Base-by-base conservation (phyloP, 306 rosid species). In the Calophaca sinica region DNA sequence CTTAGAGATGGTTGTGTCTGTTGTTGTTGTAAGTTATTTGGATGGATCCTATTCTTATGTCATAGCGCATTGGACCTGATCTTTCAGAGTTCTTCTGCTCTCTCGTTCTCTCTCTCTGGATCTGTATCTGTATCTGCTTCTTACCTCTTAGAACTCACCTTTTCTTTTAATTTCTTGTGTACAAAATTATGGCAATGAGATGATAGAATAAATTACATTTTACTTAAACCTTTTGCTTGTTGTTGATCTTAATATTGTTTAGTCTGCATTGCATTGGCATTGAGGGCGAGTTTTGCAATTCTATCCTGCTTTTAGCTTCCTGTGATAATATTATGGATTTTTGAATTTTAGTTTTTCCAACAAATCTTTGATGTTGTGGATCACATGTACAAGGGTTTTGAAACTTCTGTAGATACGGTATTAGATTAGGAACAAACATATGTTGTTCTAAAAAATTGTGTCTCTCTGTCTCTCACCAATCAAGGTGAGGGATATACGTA, bases 21-120 rank as follows among this genome's bases (percentile, higher is more conserved):
- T 10, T 53, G 31, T 53, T 79, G 78, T 85, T 83, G 86, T 88
- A 86, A 87, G 80, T 82, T 86, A 80, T 81, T 79, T 69, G 82
- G 83, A 77, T 72, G 83, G 83, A 79, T 86, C 82, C 74, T 53
- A 50, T 2, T 80, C 36, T 52, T 35, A 42, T 80, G 64, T 38
- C 80, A 41, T 79, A 68, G 68, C 6, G 44, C 83, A 75, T 70
- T 80, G 78, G 68, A 72, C 76, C 66, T 79, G 28, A 77, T 87
- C 82, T 11, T 65, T 82, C 46, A 8, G 79, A 75, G 53, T 74
- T 70, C 59, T 70, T 71, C 28, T 74, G 8, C 11, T 62, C 32
- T 36, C 36, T 33, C 36, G 0, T 20, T 35, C 5, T 35, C 10
- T 59, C 2, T 45, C 66, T 71, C 2, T 57, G 62, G 52, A 52